Conservation (phyloP, 2,329 filamentous ascomycete species). For the Annulohypoxylon truncatum region DNA sequence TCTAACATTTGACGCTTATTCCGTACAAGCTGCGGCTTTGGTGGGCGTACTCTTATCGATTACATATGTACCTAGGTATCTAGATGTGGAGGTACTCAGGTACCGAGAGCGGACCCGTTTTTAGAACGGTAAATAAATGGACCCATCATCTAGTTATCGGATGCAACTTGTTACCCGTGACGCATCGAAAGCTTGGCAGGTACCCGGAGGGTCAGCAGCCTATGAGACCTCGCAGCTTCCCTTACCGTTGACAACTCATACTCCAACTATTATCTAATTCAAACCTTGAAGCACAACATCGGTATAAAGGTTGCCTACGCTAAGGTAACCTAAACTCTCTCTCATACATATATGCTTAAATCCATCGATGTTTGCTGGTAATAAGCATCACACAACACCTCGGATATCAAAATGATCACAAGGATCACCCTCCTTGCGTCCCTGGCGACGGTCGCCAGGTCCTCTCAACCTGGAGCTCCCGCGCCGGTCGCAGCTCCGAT, state of each 20-base stretch:
- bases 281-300: neutral
- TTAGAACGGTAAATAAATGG: neutral
- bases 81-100: neutral
- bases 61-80: no score
- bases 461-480: constrained; percentile 83
- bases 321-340: constrained; percentile 5
- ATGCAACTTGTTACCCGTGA: constrained; percentile 28
- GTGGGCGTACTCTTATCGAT: constrained; percentile 29
- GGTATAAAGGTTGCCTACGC: neutral
- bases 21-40: constrained; percentile 1
- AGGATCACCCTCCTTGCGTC: constrained; percentile 53
- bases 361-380: constrained; percentile 6
- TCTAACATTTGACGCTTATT: neutral
- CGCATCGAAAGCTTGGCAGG: constrained; percentile 41
- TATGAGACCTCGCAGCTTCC: constrained; percentile 2
- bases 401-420: constrained; percentile 46
- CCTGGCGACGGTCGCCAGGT: constrained; percentile 54
- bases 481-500: constrained; percentile 82
- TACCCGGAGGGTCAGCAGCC: constrained; percentile 34
- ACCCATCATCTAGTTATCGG: constrained; percentile 12
- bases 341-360: constrained; percentile 10
- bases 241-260: constrained; percentile 24
- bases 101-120: neutral
- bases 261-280: neutral
- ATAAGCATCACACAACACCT: constrained; percentile 5